Evolutionary conservation across 2,329 filamentous ascomycete species (phyloP).

Genomic region (Neoscytalidium dimidiatum): DNA sequence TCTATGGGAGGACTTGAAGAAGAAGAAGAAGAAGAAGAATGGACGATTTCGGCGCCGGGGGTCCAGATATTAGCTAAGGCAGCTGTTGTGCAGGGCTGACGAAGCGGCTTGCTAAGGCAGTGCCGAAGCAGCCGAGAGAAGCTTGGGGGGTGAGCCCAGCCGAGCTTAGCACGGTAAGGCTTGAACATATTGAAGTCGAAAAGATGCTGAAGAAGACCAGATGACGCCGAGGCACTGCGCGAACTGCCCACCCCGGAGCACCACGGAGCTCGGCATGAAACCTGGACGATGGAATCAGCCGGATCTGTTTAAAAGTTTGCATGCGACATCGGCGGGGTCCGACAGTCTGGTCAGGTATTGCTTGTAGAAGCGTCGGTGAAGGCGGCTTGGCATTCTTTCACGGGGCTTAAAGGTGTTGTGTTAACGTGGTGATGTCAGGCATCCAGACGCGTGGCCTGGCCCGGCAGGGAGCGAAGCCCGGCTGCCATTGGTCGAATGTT

Average conservation of each 20-base stretch:
- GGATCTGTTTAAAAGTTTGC: neutral
- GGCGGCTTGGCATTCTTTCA: neutral
- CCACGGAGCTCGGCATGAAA: neutral
- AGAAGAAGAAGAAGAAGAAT: too few relatives aligned
- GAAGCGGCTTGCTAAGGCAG: neutral
- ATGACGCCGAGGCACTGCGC: too few relatives aligned
- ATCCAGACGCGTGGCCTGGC: slow-evolving; percentile 11
- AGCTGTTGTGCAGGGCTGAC: neutral
- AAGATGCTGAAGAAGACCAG: neutral
- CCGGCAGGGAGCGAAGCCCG: neutral
- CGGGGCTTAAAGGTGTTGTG: neutral
- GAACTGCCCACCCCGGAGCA: too few relatives aligned
- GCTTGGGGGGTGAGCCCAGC: neutral
- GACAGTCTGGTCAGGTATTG: neutral
- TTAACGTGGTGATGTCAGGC: slow-evolving; percentile 6
- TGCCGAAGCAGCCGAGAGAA: neutral
- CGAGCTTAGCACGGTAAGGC: neutral
- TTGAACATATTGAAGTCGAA: neutral
- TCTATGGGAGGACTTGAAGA: too few relatives aligned
- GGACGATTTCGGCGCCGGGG: too few relatives aligned
- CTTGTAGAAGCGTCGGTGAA: neutral
- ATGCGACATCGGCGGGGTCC: neutral
- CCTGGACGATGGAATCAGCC: neutral
- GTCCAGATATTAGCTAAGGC: too few relatives aligned
- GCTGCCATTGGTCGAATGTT: slow-evolving; percentile 1